These are phyloP conservation scores for Fusarium marasasianum DNA, from an alignment of 2,329 filamentous ascomycete genomes.

Conservation along the genomic window DNA sequence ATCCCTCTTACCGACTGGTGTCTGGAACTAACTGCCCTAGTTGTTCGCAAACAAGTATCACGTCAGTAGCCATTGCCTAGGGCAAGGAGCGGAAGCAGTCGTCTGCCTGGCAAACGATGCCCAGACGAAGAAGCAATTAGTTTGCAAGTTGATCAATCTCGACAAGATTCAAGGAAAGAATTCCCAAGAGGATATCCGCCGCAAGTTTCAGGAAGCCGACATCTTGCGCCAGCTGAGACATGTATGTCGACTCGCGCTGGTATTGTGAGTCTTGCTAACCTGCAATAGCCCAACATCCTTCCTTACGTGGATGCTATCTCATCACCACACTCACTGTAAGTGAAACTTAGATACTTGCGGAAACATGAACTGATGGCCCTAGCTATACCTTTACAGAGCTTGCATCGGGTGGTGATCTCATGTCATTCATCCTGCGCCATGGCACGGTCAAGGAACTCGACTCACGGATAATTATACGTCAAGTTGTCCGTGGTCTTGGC, in stretches of 20 bases:
- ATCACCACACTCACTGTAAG: constrained; percentile 59
- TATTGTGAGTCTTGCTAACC: constrained; percentile 17
- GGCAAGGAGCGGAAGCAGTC: constrained; percentile 49
- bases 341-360: neutral
- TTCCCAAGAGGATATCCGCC: constrained; percentile 45
- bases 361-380: neutral
- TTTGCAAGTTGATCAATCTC: constrained; percentile 73
- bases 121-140: constrained; percentile 66
- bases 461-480: constrained; percentile 56
- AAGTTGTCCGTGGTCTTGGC: constrained; percentile 56
- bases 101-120: constrained; percentile 57
- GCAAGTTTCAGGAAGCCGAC: constrained; percentile 60
- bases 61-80: constrained; percentile 49
- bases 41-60: constrained; percentile 48
- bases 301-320: constrained; percentile 61
- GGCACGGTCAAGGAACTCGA: constrained; percentile 52
- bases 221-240: constrained; percentile 64
- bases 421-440: constrained; percentile 56
- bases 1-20: too few relatives aligned
- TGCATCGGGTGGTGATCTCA: constrained; percentile 64
- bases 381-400: constrained; percentile 68
- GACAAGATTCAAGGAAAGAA: constrained; percentile 44
- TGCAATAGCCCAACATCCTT: constrained; percentile 62
- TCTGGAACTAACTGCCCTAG: constrained; percentile 30
- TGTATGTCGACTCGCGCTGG: constrained; percentile 49